Evolutionary conservation across 176 grass and related monocot species (phyloP).

Genomic region (Zoysia pacifica): DNA sequence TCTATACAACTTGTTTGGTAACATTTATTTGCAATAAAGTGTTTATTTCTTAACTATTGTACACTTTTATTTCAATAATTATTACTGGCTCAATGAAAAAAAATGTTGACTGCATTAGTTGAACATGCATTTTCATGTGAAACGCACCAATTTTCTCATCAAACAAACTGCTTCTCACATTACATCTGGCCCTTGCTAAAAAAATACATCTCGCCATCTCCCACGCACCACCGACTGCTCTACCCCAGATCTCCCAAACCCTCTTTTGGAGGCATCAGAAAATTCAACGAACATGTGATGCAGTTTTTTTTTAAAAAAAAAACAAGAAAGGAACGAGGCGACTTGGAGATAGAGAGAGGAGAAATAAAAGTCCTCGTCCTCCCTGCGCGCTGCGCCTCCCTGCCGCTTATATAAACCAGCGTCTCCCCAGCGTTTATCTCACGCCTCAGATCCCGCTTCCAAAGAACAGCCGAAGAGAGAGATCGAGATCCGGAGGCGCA

Average conservation of each 20-base stretch:
- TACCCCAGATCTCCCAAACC: neutral
- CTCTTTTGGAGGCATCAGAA: constrained; percentile 10
- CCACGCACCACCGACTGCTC: neutral
- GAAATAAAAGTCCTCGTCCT: neutral
- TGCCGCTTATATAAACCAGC: constrained; percentile 28
- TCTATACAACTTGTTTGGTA: no score
- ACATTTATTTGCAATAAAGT: no score
- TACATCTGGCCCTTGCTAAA: no score
- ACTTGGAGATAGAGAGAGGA: neutral
- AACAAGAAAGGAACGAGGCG: neutral
- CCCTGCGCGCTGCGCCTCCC: neutral
- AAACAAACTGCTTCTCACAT: neutral
- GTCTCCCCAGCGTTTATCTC: no score
- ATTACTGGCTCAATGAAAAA: no score
- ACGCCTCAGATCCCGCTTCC: neutral
- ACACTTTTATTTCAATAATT: no score
- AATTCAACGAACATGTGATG: neutral
- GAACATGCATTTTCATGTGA: neutral
- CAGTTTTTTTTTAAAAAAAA: neutral
- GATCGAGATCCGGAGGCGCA: constrained; percentile 23
- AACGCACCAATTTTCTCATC: neutral
- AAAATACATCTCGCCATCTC: neutral
- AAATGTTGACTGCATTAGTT: neutral
- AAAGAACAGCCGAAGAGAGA: neutral
- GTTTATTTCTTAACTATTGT: no score